Evolutionary conservation across 352 stramenopile species (phyloP), one percentile per base, ranked within the genome.

Genomic region (Globisporangium perplexum): DNA sequence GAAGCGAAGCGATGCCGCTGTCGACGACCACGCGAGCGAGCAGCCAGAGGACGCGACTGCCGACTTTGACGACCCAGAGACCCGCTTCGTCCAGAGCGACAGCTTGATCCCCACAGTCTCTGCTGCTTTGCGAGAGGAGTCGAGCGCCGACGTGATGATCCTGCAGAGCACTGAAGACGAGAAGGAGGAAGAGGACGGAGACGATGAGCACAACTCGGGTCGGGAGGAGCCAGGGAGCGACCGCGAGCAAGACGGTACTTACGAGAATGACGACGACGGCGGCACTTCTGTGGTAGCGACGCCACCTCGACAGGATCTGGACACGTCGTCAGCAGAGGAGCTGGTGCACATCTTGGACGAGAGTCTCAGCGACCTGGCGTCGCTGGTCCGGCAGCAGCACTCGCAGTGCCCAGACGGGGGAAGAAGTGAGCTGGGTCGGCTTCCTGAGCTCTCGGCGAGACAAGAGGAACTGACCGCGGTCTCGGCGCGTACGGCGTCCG

Each of bases 321-420:
- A 65, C 26, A 2, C 42, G 20, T 52, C 53, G 24, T 47, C 47
- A 10, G 53, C 55, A 24, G 49, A 67, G 15, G 78, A 87, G 22
- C 68, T 89, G 7, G 70, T 87, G 20, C 56, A 60, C 31, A 75
- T 89, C 17, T 62, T 87, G 6, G 78, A 89, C 20, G 78, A 89
- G 30, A 86, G 69, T 55, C 42, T 83, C 10, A 68, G 51, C 26
- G 63, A 71, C 20, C 69, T 53, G 26, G 46, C n/a, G 28, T 10
- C 28, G 17, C 28, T 35, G 46, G 7, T 18, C 5, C 26, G 26
- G 15, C 28, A 39, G 14, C 33, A 12, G 11, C 11, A 17, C 33
- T 18, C 33, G n/a, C n/a, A n/a, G n/a, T n/a, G n/a, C n/a, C n/a
- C n/a, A n/a, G n/a, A n/a, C n/a, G n/a, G n/a, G n/a, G n/a, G n/a